phyloP scores from a whole-genome alignment of 78 protist genomes.

The Dictyostelium intermedium region DNA sequence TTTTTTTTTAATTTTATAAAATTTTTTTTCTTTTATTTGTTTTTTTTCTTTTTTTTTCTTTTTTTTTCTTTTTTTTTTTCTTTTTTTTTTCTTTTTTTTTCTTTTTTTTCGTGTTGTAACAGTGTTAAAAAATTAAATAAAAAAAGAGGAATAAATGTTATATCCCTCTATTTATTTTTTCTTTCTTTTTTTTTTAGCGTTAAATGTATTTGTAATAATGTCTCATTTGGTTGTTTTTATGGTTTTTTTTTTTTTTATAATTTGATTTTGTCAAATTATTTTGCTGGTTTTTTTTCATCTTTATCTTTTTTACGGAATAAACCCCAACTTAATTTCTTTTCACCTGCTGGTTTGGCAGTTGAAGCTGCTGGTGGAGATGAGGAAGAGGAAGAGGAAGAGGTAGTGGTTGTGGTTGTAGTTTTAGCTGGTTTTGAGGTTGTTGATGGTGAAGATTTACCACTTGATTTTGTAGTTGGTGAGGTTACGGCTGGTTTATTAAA shows the following conservation, averaged over 20 bases:
- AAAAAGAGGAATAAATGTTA: not conserved
- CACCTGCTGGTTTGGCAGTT: conserved; percentile 7
- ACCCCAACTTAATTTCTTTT: conserved; percentile 74
- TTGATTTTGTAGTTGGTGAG: not conserved
- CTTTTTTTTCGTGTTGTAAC: not conserved
- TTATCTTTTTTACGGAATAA: conserved; percentile 69
- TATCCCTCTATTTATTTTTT: not conserved
- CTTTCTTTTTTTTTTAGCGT: not conserved
- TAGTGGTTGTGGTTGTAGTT: conserved; percentile 3
- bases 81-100: not conserved
- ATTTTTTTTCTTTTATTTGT: not conserved
- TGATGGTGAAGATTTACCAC: conserved; percentile 5
- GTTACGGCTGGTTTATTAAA: conserved; percentile 29
- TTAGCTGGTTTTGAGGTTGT: not conserved
- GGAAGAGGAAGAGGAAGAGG: not conserved
- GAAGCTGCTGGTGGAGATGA: conserved; percentile 1
- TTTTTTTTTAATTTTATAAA: too few species aligned
- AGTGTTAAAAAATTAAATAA: not conserved
- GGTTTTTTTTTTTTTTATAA: not conserved
- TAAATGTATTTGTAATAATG: not conserved
- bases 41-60: not conserved
- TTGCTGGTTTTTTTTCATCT: conserved; percentile 54
- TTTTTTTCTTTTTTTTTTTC: not conserved
- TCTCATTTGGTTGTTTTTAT: not conserved
- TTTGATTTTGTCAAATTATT: not conserved